A percentile compares a stretch with the other conserved stretches of the same genome.
Conservation (phyloP, 1,284 basidiomycete genomes). For the Cutaneotrichosporon dermatis region DNA sequence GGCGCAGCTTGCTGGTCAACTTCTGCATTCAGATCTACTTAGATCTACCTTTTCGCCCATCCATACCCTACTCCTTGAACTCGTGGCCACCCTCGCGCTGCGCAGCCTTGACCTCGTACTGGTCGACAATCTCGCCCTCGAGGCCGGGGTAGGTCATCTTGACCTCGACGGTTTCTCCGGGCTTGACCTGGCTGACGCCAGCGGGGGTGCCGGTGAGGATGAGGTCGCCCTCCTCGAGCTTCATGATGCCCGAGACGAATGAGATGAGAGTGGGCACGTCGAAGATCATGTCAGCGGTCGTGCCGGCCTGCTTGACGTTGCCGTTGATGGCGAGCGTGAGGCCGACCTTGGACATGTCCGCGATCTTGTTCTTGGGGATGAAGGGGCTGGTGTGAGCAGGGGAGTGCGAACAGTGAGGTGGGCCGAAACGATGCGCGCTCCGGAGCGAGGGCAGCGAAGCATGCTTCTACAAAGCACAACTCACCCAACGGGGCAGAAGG, state of each 20-base stretch:
- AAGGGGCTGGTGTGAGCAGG: slow-evolving; percentile 54
- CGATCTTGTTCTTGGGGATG: slow-evolving; percentile 67
- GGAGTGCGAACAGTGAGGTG: slow-evolving; percentile 34
- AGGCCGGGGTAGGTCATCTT: slow-evolving; percentile 58
- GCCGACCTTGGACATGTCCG: slow-evolving; percentile 69
- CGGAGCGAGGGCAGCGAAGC: neutral
- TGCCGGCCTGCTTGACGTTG: slow-evolving; percentile 74
- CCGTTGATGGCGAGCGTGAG: slow-evolving; percentile 66
- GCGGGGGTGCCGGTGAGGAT: slow-evolving; percentile 81
- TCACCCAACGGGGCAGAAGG: slow-evolving; percentile 70
- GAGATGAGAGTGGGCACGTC: slow-evolving; percentile 82
- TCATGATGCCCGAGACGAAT: slow-evolving; percentile 93
- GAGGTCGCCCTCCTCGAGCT: slow-evolving; percentile 87
- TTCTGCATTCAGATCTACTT: neutral
- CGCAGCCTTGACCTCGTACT: slow-evolving; percentile 63
- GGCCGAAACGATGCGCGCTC: neutral
- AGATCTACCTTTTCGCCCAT: neutral
- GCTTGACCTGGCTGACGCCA: slow-evolving; percentile 73
- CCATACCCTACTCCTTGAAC: slow-evolving; percentile 49
- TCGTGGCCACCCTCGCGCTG: slow-evolving; percentile 67
- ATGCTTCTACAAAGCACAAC: slow-evolving; percentile 7
- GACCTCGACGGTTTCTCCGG: slow-evolving; percentile 77
- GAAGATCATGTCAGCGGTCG: slow-evolving; percentile 89
- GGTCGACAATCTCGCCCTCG: slow-evolving; percentile 57
- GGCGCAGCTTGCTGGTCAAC: neutral